Percentiles rank a stretch among this genome's conserved stretches.
Evolutionary conservation across 345 rosid species (phyloP).

Genomic region (Noccaea caerulescens): DNA sequence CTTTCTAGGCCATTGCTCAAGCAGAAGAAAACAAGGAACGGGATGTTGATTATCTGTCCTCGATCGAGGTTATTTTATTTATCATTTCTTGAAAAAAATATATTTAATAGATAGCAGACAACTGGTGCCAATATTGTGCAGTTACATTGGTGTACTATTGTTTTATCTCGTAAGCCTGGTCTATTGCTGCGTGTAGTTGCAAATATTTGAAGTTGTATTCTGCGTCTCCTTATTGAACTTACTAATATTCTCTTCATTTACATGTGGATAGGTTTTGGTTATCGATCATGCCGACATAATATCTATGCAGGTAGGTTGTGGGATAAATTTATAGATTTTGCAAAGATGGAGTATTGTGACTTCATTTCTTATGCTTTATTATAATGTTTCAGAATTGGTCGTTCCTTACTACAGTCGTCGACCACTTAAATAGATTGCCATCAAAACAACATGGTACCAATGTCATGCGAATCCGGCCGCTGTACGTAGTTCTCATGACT

Average conservation of each 20-base stretch:
- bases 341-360: slow-evolving; percentile 9
- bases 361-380: slow-evolving; percentile 25
- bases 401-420: slow-evolving; percentile 61
- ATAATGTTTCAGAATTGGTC: slow-evolving; percentile 76
- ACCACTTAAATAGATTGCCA: slow-evolving; percentile 69
- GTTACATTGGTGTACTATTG: slow-evolving; percentile 3
- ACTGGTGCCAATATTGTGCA: slow-evolving; percentile 19
- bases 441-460: slow-evolving; percentile 82
- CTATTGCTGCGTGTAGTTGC: slow-evolving; percentile 10
- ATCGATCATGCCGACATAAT: slow-evolving; percentile 95
- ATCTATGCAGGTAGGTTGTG: slow-evolving; percentile 76
- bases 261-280: slow-evolving; percentile 68
- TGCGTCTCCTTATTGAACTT: slow-evolving; percentile 24
- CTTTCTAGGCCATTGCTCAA: slow-evolving; percentile 71
- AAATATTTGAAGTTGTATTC: slow-evolving; percentile 12
- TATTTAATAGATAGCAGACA: slow-evolving; percentile 12
- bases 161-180: slow-evolving; percentile 20
- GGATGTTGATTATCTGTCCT: slow-evolving; percentile 86
- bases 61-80: slow-evolving; percentile 73
- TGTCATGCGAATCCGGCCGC: slow-evolving; percentile 83
- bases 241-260: slow-evolving; percentile 18
- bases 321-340: slow-evolving; percentile 34
- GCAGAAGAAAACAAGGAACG: slow-evolving; percentile 65
- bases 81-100: slow-evolving; percentile 29
- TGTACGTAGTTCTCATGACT: slow-evolving; percentile 50